phyloP scores from a whole-genome alignment of 345 rosid species.

The Citrus medica region DNA sequence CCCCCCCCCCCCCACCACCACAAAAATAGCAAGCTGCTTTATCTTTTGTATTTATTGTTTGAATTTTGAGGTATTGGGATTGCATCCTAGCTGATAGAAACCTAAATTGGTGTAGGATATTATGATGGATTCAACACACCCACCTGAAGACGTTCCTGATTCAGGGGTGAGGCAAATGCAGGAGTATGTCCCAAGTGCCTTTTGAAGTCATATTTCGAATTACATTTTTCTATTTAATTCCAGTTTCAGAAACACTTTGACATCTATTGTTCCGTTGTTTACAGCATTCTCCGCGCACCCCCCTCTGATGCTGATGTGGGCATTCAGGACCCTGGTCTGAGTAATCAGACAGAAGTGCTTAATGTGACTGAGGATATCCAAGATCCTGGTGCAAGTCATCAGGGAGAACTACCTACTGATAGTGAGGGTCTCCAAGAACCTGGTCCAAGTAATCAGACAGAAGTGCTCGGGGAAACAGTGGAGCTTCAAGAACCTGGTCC shows the following conservation, averaged over 20 bases:
- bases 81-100: not conserved
- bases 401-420: slow-evolving; percentile 15
- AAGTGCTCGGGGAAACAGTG: slow-evolving; percentile 10
- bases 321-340: slow-evolving; percentile 4
- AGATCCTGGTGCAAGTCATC: slow-evolving; percentile 11
- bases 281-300: slow-evolving; percentile 26
- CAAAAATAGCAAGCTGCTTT: not conserved
- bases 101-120: slow-evolving; percentile 40
- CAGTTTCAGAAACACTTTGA: not conserved
- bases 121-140: slow-evolving; percentile 13
- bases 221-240: not conserved
- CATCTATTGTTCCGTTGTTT: not conserved
- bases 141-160: slow-evolving; percentile 17
- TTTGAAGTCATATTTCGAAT: not conserved
- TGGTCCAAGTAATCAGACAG: slow-evolving; percentile 27
- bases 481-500: slow-evolving; percentile 29
- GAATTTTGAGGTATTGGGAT: not conserved
- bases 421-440: slow-evolving; percentile 16
- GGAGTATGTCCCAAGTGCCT: slow-evolving; percentile 35
- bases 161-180: slow-evolving; percentile 30
- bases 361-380: not conserved
- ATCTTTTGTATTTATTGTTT: not conserved
- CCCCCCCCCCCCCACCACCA: too few species aligned
- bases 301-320: slow-evolving; percentile 15
- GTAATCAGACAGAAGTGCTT: slow-evolving; percentile 13